phyloP scores from a whole-genome alignment of 1,284 basidiomycete genomes.

The Sanghuangporus weigelae region DNA sequence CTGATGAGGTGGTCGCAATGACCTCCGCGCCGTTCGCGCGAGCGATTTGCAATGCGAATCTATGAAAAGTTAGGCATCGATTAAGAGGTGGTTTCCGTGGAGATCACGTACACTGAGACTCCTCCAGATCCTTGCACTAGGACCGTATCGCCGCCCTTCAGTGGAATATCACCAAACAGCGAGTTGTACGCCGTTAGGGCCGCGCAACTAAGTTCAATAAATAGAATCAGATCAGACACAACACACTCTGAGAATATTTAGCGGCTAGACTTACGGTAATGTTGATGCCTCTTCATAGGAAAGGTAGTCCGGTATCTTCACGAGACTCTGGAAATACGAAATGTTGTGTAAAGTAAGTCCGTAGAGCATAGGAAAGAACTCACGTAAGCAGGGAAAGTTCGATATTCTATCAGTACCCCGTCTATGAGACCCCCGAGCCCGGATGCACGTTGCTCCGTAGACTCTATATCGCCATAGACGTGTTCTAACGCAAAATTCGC shows the following conservation, averaged over 20 bases:
- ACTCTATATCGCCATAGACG: slow-evolving; percentile 34
- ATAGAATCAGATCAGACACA: background rate
- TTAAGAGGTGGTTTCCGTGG: background rate
- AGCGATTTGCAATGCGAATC: slow-evolving; percentile 49
- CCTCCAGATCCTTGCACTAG: slow-evolving; percentile 55
- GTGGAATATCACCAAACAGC: slow-evolving; percentile 35
- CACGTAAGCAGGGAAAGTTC: slow-evolving; percentile 39
- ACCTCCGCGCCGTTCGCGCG: slow-evolving; percentile 51
- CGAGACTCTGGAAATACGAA: slow-evolving; percentile 30
- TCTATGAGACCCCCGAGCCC: slow-evolving; percentile 44
- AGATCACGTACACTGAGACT: slow-evolving; percentile 42
- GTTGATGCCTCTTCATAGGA: slow-evolving; percentile 48
- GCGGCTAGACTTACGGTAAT: slow-evolving; percentile 33
- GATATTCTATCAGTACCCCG: slow-evolving; percentile 54
- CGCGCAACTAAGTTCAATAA: slow-evolving; percentile 30
- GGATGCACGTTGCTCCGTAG: slow-evolving; percentile 22
- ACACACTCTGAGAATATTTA: background rate
- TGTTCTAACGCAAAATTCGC: slow-evolving; percentile 40
- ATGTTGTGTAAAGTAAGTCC: background rate
- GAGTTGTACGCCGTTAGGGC: slow-evolving; percentile 48
- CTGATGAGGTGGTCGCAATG: slow-evolving; percentile 56
- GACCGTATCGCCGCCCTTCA: slow-evolving; percentile 45
- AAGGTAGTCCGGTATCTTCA: slow-evolving; percentile 41
- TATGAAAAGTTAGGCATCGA: slow-evolving; percentile 18
- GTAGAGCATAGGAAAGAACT: background rate